Percentiles rank a stretch among this genome's conserved stretches.
Evolutionary conservation across 352 stramenopile species (phyloP).

Genomic region (Phytopythium litorale): DNA sequence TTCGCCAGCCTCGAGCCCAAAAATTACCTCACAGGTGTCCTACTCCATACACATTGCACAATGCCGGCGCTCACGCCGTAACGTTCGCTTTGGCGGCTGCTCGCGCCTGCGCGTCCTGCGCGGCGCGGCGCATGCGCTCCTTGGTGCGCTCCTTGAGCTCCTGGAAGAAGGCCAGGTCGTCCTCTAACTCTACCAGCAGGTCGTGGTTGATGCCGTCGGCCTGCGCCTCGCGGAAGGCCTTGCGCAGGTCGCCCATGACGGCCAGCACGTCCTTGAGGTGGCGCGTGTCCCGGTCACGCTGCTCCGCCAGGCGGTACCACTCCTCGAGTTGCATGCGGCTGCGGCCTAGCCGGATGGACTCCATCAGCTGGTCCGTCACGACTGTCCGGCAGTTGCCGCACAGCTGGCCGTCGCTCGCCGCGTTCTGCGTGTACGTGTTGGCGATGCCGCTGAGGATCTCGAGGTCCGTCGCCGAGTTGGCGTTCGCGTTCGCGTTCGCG

Average conservation of each 20-base stretch:
- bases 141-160: conserved; percentile 67
- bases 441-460: conserved; percentile 84
- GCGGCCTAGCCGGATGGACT: conserved; percentile 66
- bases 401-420: conserved; percentile 38
- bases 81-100: conserved; percentile 23
- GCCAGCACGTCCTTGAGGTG: conserved; percentile 61
- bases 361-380: conserved; percentile 70
- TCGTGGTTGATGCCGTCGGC: conserved; percentile 49
- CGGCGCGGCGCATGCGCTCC: conserved; percentile 56
- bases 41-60: conserved; percentile 1
- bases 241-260: conserved; percentile 46
- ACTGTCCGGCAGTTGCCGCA: conserved; percentile 60
- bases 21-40: background rate
- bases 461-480: conserved; percentile 52
- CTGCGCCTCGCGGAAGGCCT: conserved; percentile 45
- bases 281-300: conserved; percentile 60
- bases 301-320: conserved; percentile 40
- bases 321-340: conserved; percentile 69
- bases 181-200: conserved; percentile 50
- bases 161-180: conserved; percentile 74
- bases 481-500: conserved; percentile 2
- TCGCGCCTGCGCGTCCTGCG: conserved; percentile 37
- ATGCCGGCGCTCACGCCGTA: conserved; percentile 15
- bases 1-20: background rate
- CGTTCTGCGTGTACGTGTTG: conserved; percentile 74